Percentiles rank a stretch among this genome's conserved stretches.
phyloP scores from a whole-genome alignment of 2,329 filamentous ascomycete genomes.

The Cladosporium sp. region DNA sequence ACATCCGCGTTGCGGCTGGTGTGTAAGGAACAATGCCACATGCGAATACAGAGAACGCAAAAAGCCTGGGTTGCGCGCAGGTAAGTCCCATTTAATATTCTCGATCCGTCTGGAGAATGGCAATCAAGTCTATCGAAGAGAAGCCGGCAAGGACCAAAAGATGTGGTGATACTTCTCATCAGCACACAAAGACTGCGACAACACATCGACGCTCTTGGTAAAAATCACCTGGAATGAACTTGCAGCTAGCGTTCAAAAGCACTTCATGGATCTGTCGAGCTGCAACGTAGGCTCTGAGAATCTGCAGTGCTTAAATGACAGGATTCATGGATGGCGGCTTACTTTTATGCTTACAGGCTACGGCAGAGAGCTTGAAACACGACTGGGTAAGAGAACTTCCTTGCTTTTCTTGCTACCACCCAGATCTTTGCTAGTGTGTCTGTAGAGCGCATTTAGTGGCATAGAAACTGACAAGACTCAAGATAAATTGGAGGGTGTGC shows the following conservation, averaged over 20 bases:
- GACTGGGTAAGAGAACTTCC: conserved; percentile 48
- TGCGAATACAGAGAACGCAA: conserved; percentile 69
- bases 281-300: no score
- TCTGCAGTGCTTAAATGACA: not conserved
- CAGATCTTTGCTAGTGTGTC: not conserved
- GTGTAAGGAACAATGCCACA: conserved; percentile 59
- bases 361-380: conserved; percentile 57
- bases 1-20: conserved; percentile 73
- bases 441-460: not conserved
- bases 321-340: not conserved
- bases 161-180: no score
- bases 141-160: no score
- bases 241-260: no score
- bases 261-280: no score
- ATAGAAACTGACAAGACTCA: conserved; percentile 6
- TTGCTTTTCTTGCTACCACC: not conserved
- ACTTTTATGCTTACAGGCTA: conserved; percentile 34
- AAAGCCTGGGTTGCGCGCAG: conserved; percentile 56
- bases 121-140: no score
- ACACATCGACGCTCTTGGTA: no score
- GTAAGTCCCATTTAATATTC: not conserved
- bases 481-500: conserved; percentile 45
- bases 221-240: no score
- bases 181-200: no score
- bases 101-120: no score